Evolutionary conservation across 2,329 filamentous ascomycete genomes (phyloP), one percentile per base, ranked within the genome.

Genomic region (Alternaria incomplexa): DNA sequence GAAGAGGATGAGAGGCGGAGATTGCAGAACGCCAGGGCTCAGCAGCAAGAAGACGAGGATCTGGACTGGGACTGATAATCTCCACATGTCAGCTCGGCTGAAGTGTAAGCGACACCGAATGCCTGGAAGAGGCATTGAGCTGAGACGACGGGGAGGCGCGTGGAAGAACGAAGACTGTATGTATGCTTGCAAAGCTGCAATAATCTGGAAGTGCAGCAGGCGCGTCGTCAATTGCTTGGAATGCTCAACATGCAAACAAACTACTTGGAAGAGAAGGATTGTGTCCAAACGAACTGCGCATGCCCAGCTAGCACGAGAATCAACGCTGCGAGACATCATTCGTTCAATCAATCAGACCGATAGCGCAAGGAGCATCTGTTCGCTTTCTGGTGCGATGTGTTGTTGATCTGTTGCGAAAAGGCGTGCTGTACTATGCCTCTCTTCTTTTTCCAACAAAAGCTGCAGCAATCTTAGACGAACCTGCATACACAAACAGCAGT

Each of bases 21-120:
- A 11, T 54, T 69, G 30, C 71, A 70, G 47, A 74, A 70, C 61
- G 75, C 66, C 73, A 80, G 69, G 67, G 77, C 67, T 58, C 68
- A 56, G 40, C 66, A 68, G 48, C 66, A 69, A 75, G 76, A 82
- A 51, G 82, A 83, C 32, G 80, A 82, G 36, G 81, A 84, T 30
- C 83, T 86, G 66, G 85, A 87, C 61, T 87, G 85, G 84, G 84
- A 82, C 60, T 83, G 76, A 81, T 40, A 8, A 36, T 32, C 20
- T 12, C 22, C 9, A 17, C 17, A 10, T 23, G 20, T 32, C 11
- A 32, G 30, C 25, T 45, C 15, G 10, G 25, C 44, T 28, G 32
- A n/a, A 26, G 25, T n/a, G 26, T 46, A 40, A 53, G 47, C 44
- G 32, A 50, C 10, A 9, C 32, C 44, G 26, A 26, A 45, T 23